Percentiles rank a stretch among this genome's conserved stretches.
Evolutionary conservation across 2,329 filamentous ascomycete species (phyloP).

Genomic region (Ophiostoma tasmaniense): DNA sequence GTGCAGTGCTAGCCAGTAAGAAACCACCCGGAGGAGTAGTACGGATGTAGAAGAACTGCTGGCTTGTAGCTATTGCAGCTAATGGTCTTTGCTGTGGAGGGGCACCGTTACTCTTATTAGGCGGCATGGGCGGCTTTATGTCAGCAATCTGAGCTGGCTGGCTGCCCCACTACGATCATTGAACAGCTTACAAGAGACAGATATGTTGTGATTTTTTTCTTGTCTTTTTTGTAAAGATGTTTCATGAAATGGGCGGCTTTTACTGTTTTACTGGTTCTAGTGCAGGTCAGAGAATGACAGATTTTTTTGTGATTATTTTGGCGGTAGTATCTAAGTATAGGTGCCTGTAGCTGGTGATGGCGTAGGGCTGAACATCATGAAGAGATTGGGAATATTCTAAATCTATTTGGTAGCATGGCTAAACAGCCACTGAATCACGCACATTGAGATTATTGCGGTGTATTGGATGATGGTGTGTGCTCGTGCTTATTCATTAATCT

Average conservation of each 20-base stretch:
- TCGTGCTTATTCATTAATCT: too few relatives aligned
- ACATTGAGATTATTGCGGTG: too few relatives aligned
- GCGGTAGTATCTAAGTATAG: neutral
- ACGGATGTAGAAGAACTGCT: constrained; percentile 1
- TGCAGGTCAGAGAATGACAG: neutral
- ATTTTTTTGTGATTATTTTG: neutral
- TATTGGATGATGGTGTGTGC: too few relatives aligned
- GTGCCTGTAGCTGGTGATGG: neutral
- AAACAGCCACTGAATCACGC: neutral
- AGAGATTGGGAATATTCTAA: neutral
- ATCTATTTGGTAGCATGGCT: too few relatives aligned
- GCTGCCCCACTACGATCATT: neutral
- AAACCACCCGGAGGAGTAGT: neutral
- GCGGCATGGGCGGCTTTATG: neutral
- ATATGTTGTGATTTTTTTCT: neutral
- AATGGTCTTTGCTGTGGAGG: neutral
- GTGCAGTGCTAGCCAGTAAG: neutral
- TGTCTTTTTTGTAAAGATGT: neutral
- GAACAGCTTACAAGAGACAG: neutral
- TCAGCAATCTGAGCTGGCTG: neutral
- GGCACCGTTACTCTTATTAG: neutral
- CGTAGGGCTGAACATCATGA: neutral
- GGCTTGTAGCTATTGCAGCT: neutral
- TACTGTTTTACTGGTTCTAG: neutral
- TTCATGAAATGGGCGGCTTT: neutral